Evolutionary conservation across 345 rosid genomes (phyloP).

Genomic region (Rhodamnia argentea): DNA sequence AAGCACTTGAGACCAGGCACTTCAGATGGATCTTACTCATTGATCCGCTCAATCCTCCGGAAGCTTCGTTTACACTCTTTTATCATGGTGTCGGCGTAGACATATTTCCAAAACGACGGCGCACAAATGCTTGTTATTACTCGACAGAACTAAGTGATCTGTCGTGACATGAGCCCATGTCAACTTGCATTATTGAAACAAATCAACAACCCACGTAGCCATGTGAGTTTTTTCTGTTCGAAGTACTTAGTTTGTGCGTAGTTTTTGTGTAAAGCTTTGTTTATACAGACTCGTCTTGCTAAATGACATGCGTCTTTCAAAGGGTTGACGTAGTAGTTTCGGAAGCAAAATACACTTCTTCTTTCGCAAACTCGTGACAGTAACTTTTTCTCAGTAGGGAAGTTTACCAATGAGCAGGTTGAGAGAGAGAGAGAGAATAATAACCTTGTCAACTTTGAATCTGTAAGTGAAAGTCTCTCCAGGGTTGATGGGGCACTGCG

Average conservation of each 20-base stretch:
- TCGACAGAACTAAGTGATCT: not conserved
- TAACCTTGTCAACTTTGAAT: conserved; percentile 64
- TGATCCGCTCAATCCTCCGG: not conserved
- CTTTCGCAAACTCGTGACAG: not conserved
- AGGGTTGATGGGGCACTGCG: conserved; percentile 74
- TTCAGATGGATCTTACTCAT: conserved; percentile 23
- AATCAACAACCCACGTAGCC: not conserved
- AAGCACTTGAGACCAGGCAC: conserved; percentile 14
- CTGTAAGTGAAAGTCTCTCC: conserved; percentile 71
- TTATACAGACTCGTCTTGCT: not conserved
- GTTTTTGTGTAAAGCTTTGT: not conserved
- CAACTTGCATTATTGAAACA: not conserved
- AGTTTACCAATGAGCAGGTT: not conserved
- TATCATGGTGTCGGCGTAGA: not conserved
- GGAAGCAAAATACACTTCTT: not conserved
- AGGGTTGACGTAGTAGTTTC: not conserved
- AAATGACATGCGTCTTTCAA: not conserved
- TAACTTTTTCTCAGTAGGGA: not conserved
- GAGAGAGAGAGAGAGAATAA: not conserved
- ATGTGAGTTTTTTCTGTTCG: not conserved
- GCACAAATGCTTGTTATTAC: not conserved
- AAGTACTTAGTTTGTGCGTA: not conserved
- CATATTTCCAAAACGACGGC: not conserved
- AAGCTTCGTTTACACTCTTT: not conserved
- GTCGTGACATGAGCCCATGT: not conserved